phyloP scores from a whole-genome alignment of 1,284 basidiomycete genomes.

The Cystobasidium slooffiae region DNA sequence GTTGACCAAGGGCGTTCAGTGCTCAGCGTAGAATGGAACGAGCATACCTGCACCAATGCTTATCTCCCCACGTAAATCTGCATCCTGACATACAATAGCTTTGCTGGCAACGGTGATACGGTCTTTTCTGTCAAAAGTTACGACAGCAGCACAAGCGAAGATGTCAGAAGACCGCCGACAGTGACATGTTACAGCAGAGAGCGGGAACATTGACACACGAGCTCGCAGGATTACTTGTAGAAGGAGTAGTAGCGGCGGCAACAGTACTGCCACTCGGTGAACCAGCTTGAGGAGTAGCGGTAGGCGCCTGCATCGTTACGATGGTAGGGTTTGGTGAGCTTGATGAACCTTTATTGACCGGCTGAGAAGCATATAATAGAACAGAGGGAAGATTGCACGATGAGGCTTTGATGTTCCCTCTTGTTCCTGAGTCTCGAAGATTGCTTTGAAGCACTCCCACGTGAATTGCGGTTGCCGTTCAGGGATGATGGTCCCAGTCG shows the following conservation, averaged over 20 bases:
- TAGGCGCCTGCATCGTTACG: not conserved
- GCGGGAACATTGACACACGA: not conserved
- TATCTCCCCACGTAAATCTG: slow-evolving; percentile 84
- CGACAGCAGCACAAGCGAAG: not conserved
- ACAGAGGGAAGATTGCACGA: too few species aligned
- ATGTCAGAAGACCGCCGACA: not conserved
- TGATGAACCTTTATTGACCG: not conserved
- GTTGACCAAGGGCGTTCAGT: not conserved
- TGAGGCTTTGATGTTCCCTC: too few species aligned
- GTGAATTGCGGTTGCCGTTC: too few species aligned
- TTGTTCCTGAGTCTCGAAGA: too few species aligned
- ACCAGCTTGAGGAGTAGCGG: not conserved
- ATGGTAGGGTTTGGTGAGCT: not conserved
- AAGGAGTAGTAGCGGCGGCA: not conserved
- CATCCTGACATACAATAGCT: slow-evolving; percentile 82
- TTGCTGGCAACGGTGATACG: slow-evolving; percentile 68
- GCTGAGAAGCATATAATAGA: not conserved
- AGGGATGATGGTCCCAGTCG: too few species aligned
- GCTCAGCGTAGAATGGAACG: not conserved
- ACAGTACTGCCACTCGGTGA: not conserved
- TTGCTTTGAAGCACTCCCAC: too few species aligned
- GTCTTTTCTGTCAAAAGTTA: slow-evolving; percentile 24
- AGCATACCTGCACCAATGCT: slow-evolving; percentile 76
- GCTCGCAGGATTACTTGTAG: not conserved
- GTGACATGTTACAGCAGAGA: not conserved